Evolutionary conservation across 106 monocot species (phyloP).

Genomic region (Dioscorea dumetorum): DNA sequence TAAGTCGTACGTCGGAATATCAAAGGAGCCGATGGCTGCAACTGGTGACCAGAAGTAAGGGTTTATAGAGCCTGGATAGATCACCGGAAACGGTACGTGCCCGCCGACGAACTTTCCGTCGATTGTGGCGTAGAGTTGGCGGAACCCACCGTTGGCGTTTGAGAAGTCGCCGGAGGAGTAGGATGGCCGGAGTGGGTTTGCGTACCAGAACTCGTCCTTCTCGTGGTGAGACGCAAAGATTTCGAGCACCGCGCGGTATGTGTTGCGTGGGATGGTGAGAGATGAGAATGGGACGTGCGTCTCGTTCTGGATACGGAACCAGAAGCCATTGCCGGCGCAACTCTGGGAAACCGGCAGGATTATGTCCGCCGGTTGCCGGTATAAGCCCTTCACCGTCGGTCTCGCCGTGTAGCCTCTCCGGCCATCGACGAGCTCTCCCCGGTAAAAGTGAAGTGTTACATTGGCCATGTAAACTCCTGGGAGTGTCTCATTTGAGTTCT

Average conservation of each 20-base stretch:
- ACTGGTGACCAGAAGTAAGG: slow-evolving; percentile 50
- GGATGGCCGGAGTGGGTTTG: slow-evolving; percentile 17
- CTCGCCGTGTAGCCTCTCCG: neutral
- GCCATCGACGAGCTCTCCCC: neutral
- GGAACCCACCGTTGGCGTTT: slow-evolving; percentile 26
- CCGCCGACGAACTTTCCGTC: slow-evolving; percentile 37
- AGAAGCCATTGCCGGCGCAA: slow-evolving; percentile 15
- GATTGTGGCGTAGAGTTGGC: slow-evolving; percentile 29
- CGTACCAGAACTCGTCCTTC: slow-evolving; percentile 41
- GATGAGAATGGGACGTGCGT: neutral
- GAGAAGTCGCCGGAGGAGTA: slow-evolving; percentile 1
- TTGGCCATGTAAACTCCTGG: slow-evolving; percentile 41
- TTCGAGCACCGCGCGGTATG: slow-evolving; percentile 31
- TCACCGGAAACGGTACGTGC: slow-evolving; percentile 31
- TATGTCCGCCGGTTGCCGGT: slow-evolving; percentile 33
- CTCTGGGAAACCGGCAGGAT: slow-evolving; percentile 31
- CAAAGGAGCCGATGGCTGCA: slow-evolving; percentile 35
- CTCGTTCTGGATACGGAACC: slow-evolving; percentile 28
- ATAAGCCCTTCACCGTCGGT: slow-evolving; percentile 17
- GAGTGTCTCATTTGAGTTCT: slow-evolving; percentile 23
- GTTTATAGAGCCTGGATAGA: slow-evolving; percentile 37
- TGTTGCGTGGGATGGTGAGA: slow-evolving; percentile 26
- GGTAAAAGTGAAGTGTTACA: slow-evolving; percentile 44
- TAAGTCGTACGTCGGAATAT: slow-evolving; percentile 38
- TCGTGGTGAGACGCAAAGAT: slow-evolving; percentile 37